phyloP scores from a whole-genome alignment of 2,329 filamentous ascomycete genomes.

The Pseudocercospora macadamiae region DNA sequence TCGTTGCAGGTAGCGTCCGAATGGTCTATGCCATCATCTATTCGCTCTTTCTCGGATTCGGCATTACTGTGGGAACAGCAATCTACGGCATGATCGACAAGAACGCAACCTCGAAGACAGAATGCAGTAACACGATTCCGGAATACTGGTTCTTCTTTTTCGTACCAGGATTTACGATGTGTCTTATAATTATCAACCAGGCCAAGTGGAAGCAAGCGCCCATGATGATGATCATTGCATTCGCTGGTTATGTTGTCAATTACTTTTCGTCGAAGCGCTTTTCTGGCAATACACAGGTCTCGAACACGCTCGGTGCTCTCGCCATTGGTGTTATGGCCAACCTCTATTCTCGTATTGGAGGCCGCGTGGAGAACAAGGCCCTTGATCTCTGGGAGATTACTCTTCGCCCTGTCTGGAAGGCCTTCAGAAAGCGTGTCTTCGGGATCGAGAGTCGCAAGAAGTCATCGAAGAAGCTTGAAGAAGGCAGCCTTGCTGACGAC shows the following conservation, averaged over 20 bases:
- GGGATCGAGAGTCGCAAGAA: slow-evolving; percentile 21
- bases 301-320: slow-evolving; percentile 76
- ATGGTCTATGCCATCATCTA: slow-evolving; percentile 59
- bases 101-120: slow-evolving; percentile 49
- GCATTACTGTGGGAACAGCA: slow-evolving; percentile 55
- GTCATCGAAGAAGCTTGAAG: slow-evolving; percentile 34
- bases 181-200: slow-evolving; percentile 78
- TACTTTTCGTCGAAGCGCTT: slow-evolving; percentile 71
- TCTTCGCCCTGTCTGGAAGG: slow-evolving; percentile 46
- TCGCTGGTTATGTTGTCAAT: slow-evolving; percentile 75
- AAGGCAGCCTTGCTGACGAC: slow-evolving; percentile 31
- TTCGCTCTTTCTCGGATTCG: slow-evolving; percentile 55
- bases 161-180: slow-evolving; percentile 73
- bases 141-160: slow-evolving; percentile 68
- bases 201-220: slow-evolving; percentile 78
- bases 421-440: slow-evolving; percentile 36
- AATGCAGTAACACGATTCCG: slow-evolving; percentile 50
- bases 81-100: slow-evolving; percentile 53
- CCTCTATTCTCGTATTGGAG: slow-evolving; percentile 71
- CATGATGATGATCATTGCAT: slow-evolving; percentile 73
- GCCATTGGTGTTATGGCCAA: slow-evolving; percentile 78
- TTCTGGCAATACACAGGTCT: slow-evolving; percentile 70
- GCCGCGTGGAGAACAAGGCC: slow-evolving; percentile 59
- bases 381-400: slow-evolving; percentile 58
- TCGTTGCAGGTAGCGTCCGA: slow-evolving; percentile 55